phyloP scores from a whole-genome alignment of 202 grass and related monocot species.

The Eragrostis tef region DNA sequence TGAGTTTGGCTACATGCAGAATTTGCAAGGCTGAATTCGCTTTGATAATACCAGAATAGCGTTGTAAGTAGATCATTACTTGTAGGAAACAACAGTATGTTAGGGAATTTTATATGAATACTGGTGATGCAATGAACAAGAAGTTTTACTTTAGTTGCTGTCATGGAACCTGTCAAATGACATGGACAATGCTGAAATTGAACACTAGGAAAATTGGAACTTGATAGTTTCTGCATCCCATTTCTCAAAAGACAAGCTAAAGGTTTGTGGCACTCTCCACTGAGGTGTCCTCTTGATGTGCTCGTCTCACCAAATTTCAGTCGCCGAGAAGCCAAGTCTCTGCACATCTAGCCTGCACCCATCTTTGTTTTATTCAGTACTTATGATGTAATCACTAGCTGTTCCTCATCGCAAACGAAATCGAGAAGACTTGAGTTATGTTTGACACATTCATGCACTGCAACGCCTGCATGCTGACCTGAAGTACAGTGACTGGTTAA shows the following conservation, averaged over 20 bases:
- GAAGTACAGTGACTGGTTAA: slow-evolving; percentile 29
- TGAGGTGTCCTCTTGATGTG: slow-evolving; percentile 44
- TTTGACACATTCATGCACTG: slow-evolving; percentile 22
- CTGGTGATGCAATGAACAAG: neutral
- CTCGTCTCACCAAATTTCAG: slow-evolving; percentile 46
- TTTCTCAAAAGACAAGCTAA: slow-evolving; percentile 29
- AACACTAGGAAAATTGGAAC: slow-evolving; percentile 18
- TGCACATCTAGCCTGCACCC: neutral
- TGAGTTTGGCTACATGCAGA: neutral
- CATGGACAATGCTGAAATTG: neutral
- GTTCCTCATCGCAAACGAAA: neutral
- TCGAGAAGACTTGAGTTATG: slow-evolving; percentile 15
- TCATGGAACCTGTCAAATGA: neutral
- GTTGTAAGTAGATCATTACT: neutral
- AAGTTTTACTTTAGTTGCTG: neutral
- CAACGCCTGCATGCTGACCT: neutral
- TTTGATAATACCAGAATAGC: neutral
- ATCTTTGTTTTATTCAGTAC: neutral
- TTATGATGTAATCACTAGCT: neutral
- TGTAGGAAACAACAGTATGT: neutral
- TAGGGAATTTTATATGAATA: neutral
- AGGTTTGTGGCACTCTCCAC: slow-evolving; percentile 1
- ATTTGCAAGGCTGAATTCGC: neutral
- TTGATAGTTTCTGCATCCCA: neutral
- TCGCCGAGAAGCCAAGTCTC: slow-evolving; percentile 49